Evolutionary conservation across 2,329 filamentous ascomycete species (phyloP), one percentile per base, ranked within the genome.

Genomic region (Zymoseptoria tritici): DNA sequence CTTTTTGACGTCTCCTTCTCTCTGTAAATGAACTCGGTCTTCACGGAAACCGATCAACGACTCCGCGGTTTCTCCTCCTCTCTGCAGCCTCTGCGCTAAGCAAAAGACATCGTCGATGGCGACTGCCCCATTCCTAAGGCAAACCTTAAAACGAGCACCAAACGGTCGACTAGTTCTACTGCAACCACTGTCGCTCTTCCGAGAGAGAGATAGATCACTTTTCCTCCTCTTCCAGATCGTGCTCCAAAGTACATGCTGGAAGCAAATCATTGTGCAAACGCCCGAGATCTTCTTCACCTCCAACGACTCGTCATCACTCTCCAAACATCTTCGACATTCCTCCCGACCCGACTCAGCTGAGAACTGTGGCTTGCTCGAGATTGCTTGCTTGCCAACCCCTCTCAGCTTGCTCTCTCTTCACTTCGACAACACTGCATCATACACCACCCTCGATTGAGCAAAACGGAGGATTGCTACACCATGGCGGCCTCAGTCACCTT

Each of bases 401-500:
- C 52, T 22, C 36, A 46, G 36, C 36, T 46, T 13, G 13, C 16
- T 11, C 13, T 46, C 36, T n/a, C 16, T 16, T 19, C 52, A 53
- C 16, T 52, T 9, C 50, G 50, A n/a, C 20, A n/a, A 9, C 51
- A 53, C 19, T 16, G 51, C 51, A 53, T 19, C 7, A 29, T 4
- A 26, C 20, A 9, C 21, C 51, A 24, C 24, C 20, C 36, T 46
- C 36, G 36, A 46, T 11, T 46, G 13, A 13, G 36, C 36, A 46
- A 46, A 46, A 46, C 11, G 36, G 16, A 46, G 22, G 7, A 31
- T 4, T 24, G 22, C 22, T 26, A 55, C 57, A 64, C 24, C 61
- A 72, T 72, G 70, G 68, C 68, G 55, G 68, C 67, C 42, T 55
- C 60, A n/a, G 22, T 62, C 51, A 61, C 53, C 11, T 51, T 66